Base-by-base conservation (phyloP, 108 stramenopile genomes). In the Bacterosira constricta region DNA sequence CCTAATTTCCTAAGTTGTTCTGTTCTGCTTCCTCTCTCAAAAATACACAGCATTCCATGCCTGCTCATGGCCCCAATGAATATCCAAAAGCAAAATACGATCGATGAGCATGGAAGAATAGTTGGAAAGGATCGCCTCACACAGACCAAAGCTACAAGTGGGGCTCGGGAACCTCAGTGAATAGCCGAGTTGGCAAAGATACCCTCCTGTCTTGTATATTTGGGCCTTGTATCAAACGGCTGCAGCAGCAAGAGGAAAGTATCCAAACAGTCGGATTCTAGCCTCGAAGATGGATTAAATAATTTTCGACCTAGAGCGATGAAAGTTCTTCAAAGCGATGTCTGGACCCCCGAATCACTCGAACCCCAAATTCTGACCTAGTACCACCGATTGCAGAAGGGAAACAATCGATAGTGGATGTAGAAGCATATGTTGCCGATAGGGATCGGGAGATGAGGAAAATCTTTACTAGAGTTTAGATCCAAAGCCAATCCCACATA, bases 91-190 rank as follows among this genome's bases (percentile, higher is more conserved):
- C 70, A 71, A 12, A 52, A 46, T 13, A 49, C 58, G 17, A 71
- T 71, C 42, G 29, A 71, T n/a, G 51, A 71, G 3, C 25, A 10
- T 0, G 70, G 59, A 0, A 20, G 26, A 20, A 71, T 62, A 18
- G 6, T 71, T 0, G 31, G 15, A 18, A 71, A 71, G 1, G 70
- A 71, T 7, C 17, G 25, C 0, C 59, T 71, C 0, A 62, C 70
- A 3, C 39, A 71, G 59, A 60, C 7, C 69, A 70, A 31, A 61
- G 44, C 30, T 70, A n/a, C 1, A 6, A 44, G 25, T 44, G 25
- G 62, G 42, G 27, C 4, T 61, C 59, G 8, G 69, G 59, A 0
- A 20, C 45, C 1, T 61, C 39, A 10, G 58, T 71, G 4, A 71
- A 71, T 38, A 31, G 23, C 26, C 1, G 68, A 42, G 39, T 41